Conservation (phyloP, 2,329 filamentous ascomycete genomes). For the Decorospora gaudefroyi region DNA sequence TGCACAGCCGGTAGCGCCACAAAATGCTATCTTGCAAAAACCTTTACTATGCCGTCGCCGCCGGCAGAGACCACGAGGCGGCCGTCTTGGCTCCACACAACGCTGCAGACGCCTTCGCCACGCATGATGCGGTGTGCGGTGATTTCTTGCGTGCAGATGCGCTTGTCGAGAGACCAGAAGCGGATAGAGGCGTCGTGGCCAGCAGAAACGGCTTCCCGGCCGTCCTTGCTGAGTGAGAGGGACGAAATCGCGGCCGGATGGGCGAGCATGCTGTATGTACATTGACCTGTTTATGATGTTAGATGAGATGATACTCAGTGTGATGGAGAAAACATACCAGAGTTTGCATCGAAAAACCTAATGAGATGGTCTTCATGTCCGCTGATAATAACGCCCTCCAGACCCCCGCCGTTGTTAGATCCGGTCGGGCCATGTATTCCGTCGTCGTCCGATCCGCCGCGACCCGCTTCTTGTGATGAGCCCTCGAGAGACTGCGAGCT, state of each 20-base stretch:
- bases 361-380: conserved; percentile 97
- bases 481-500: conserved; percentile 80
- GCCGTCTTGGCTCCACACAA: conserved; percentile 95
- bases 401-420: conserved; percentile 69
- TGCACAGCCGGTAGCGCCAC: conserved; percentile 10
- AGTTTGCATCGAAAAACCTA: conserved; percentile 97
- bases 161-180: conserved; percentile 97
- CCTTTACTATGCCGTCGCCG: conserved; percentile 94
- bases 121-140: conserved; percentile 92
- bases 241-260: conserved; percentile 92
- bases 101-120: conserved; percentile 90
- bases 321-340: conserved; percentile 68
- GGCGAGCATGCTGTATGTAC: conserved; percentile 97
- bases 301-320: conserved; percentile 9
- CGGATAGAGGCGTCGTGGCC: conserved; percentile 94
- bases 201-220: conserved; percentile 89
- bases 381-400: conserved; percentile 93
- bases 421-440: conserved; percentile 80
- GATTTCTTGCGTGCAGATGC: conserved; percentile 93
- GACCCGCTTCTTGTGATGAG: conserved; percentile 61
- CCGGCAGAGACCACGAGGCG: conserved; percentile 93
- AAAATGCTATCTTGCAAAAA: conserved; percentile 60
- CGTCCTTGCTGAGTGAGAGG: conserved; percentile 88
- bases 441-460: conserved; percentile 72
- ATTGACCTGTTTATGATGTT: conserved; percentile 71